Base-by-base conservation (phyloP, 2,329 filamentous ascomycete genomes). In the Alternaria atra region DNA sequence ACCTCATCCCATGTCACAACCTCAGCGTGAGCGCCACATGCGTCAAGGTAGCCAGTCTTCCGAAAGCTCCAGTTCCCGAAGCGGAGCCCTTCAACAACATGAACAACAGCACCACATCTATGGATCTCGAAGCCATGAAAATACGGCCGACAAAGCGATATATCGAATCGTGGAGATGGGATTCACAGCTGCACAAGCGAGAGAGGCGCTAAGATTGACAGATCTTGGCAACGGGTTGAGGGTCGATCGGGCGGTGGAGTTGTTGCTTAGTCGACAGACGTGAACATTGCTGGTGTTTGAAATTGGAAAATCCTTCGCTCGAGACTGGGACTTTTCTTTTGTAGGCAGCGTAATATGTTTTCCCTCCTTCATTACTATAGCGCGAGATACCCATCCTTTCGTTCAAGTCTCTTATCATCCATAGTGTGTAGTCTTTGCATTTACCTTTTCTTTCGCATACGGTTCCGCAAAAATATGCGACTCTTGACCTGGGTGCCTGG, bases 211-310 rank as follows among this genome's bases (percentile, higher is more conserved):
- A 17, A 82, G 83, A 40, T 82, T 84, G 66, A 89, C 87, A 5
- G 87, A 89, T 71, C 83, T 82, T 13, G 87, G 87, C 0, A 85
- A 87, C 64, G 86, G 86, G 1, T 77, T 89, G 63, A 80, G 88
- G 58, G 80, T 86, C 9, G 82, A 87, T 66, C 81, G 83, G 5
- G 87, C 87, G 0, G 83, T 89, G 23, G 83, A 86, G 59, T 69
- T 87, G 58, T 75, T 90, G 63, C 69, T 86, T 17, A 61, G 55
- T 55, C 51, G 55, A 15, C 55, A 60, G 48, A 29, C 23, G 5
- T 60, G 32, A 60, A 23, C 23, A 29, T 44, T 2, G 42, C 46
- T 15, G 20, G 32, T 50, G 30, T 50, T 50, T n/a, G 3, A 20
- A 27, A 20, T 27, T 25, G 13, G 20, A 23, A 37, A 30, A 35